Evolutionary conservation across 176 grass and related monocot species (phyloP).

Genomic region (Oryza glumipatula): DNA sequence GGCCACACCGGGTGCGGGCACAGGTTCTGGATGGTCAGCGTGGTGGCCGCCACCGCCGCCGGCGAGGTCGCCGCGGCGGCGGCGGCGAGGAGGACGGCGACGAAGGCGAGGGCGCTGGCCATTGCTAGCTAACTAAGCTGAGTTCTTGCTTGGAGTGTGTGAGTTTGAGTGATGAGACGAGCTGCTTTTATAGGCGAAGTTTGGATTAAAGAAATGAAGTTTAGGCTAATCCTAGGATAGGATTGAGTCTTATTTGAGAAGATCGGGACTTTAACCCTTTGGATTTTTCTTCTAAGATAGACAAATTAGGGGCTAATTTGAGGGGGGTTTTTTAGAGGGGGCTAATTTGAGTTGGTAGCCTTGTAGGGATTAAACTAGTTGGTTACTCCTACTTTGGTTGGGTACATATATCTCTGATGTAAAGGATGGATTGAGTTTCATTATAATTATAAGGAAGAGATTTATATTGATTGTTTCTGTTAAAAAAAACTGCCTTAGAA

Average conservation of each 20-base stretch:
- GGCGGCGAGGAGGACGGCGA: not conserved
- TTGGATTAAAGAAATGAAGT: not conserved
- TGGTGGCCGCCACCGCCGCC: slow-evolving; percentile 21
- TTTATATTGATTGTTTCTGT: no score
- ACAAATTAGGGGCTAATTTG: not conserved
- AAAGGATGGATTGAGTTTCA: no score
- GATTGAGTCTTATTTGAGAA: not conserved
- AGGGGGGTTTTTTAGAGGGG: no score
- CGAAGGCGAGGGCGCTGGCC: slow-evolving; percentile 9
- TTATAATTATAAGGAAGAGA: no score
- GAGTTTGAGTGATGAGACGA: not conserved
- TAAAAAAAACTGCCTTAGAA: no score
- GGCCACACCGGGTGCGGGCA: slow-evolving; percentile 58
- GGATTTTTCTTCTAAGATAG: not conserved
- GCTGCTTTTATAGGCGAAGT: not conserved
- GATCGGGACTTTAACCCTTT: not conserved
- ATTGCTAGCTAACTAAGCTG: not conserved
- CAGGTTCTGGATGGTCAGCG: slow-evolving; percentile 55
- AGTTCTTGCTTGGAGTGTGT: not conserved
- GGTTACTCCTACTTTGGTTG: no score
- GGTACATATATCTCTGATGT: no score
- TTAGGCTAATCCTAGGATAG: not conserved
- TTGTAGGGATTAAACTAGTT: no score
- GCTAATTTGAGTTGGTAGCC: not conserved
- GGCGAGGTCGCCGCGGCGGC: slow-evolving; percentile 10